These are phyloP conservation scores for Styphnolobium japonicum DNA, from an alignment of 306 rosid genomes.

Conservation along the genomic window DNA sequence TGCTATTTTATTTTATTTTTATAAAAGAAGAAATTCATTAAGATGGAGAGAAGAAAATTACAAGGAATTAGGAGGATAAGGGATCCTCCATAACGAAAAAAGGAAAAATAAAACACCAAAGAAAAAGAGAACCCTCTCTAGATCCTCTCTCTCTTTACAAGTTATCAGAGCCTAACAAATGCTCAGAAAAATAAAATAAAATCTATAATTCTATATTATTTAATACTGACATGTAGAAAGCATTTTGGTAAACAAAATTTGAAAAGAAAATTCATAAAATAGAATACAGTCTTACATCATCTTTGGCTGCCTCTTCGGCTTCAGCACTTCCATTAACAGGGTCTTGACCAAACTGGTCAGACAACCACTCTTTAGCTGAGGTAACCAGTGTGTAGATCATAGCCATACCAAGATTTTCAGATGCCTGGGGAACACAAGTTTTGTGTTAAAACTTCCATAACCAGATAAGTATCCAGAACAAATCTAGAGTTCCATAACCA, in stretches of 20 bases:
- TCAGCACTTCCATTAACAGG: slow-evolving; percentile 45
- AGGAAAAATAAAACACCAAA: too few relatives aligned
- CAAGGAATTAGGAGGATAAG: too few relatives aligned
- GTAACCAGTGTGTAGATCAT: slow-evolving; percentile 94
- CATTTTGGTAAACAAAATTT: neutral
- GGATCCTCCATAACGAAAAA: too few relatives aligned
- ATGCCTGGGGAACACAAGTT: slow-evolving; percentile 62
- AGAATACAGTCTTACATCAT: slow-evolving; percentile 59
- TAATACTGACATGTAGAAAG: slow-evolving; percentile 6
- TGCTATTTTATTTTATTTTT: too few relatives aligned
- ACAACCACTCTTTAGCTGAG: slow-evolving; percentile 95
- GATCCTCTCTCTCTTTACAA: too few relatives aligned
- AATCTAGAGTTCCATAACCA: slow-evolving; percentile 32
- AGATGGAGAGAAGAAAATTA: too few relatives aligned
- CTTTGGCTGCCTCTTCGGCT: slow-evolving; percentile 87
- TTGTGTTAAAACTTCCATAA: slow-evolving; percentile 27
- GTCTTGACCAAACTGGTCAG: slow-evolving; percentile 70
- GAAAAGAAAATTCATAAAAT: slow-evolving; percentile 2
- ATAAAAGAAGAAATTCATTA: too few relatives aligned
- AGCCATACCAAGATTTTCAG: slow-evolving; percentile 99
- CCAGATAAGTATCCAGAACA: slow-evolving; percentile 16
- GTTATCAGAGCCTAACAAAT: neutral
- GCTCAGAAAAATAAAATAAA: neutral
- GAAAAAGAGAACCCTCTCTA: too few relatives aligned
- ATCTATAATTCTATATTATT: neutral